Evolutionary conservation across 2,329 filamentous ascomycete genomes (phyloP), one percentile per base, ranked within the genome.

Genomic region (Geoglossum cookeanum): DNA sequence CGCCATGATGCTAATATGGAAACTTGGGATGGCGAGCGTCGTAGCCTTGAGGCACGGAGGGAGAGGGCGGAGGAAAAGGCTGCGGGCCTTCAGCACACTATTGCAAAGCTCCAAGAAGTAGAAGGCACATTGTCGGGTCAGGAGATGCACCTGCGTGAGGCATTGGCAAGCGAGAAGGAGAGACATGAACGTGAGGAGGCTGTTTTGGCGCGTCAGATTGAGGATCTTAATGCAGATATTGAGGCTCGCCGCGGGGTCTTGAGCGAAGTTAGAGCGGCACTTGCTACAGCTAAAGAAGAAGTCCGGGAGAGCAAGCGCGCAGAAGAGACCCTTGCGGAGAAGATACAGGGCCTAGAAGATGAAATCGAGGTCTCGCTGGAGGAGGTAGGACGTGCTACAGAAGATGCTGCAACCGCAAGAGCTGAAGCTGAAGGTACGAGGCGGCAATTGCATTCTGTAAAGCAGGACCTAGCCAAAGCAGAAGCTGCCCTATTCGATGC

Each of bases 351-450:
- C 6, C 68, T 90, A 22, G 84, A 90, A 65, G 85, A 89, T 61
- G 85, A 89, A 65, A 75, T 88, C n/a, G 81, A 87, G 56, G 78
- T 87, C 32, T 70, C 90, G 13, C 84, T 88, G 66, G 78, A 83
- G 59, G 82, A 84, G 65, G 76, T 77, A 48, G 78, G 83, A 61
- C 76, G 78, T 59, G 76, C 77, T 4, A 77, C 71, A 15, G 68
- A 73, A 44, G 73, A 76, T 49, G 65, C 77, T 8, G 65, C 69
- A 55, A 68, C 69, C 49, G 69, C 73, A 13, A 73, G 71, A 58
- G 68, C 74, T 56, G 71, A 76, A 61, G 66, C 68, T 0, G 71
- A 74, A 35, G 62, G 59, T 17, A 66, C 78, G 9, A 67, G 69
- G 55, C 66, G 68, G 37, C 73, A 80, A 61, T 64, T 80, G 11